Conservation (phyloP, 2,329 filamentous ascomycete genomes). For the Talaromyces verruculosus region DNA sequence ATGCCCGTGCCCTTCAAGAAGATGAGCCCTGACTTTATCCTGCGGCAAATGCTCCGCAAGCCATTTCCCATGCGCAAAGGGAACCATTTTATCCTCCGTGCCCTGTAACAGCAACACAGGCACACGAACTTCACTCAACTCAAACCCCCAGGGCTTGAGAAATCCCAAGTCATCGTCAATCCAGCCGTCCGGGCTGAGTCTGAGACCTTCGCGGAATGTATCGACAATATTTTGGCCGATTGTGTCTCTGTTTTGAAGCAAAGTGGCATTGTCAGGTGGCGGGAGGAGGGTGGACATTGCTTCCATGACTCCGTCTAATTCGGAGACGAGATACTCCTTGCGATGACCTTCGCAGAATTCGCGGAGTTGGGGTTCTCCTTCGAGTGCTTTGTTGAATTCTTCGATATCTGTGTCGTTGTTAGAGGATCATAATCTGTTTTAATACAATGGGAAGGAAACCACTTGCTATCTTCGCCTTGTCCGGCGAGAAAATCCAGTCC, state of each 20-base stretch:
- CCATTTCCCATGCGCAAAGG: conserved; percentile 17
- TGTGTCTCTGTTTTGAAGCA: conserved; percentile 8
- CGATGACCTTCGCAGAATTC: conserved; percentile 10
- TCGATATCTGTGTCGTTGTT: conserved; percentile 3
- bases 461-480: conserved; percentile 15
- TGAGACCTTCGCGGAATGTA: not conserved
- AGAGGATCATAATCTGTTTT: not conserved
- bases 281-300: conserved; percentile 4
- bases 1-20: conserved; percentile 13
- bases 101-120: conserved; percentile 12
- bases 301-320: conserved; percentile 11
- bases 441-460: not conserved
- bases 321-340: not conserved
- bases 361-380: conserved; percentile 9
- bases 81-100: conserved; percentile 15
- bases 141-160: not conserved
- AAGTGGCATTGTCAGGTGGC: conserved; percentile 9
- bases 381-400: conserved; percentile 1
- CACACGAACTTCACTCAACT: conserved; percentile 15
- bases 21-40: conserved; percentile 15
- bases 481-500: conserved; percentile 10
- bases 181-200: conserved; percentile 5
- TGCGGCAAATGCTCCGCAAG: conserved; percentile 15
- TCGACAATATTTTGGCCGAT: conserved; percentile 14
- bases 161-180: conserved; percentile 12